A percentile compares a stretch with the other conserved stretches of the same genome.
Conservation (phyloP, 2,329 filamentous ascomycete species). For the Fusarium redolens region DNA sequence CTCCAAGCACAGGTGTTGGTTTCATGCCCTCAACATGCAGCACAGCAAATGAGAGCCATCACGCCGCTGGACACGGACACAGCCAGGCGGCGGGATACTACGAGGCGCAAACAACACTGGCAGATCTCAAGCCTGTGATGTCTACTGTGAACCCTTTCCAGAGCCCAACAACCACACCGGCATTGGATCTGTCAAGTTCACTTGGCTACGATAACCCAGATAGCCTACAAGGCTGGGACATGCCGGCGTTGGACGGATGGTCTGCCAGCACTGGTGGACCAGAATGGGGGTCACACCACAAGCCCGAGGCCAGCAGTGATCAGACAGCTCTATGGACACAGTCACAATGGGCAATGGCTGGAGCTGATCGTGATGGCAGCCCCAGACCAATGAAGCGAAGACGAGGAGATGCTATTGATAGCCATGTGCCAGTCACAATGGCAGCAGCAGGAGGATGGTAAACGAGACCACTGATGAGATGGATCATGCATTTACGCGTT, state of each 20-base stretch:
- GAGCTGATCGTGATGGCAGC: constrained; percentile 50
- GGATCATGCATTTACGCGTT: constrained; percentile 33
- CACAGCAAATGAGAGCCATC: constrained; percentile 44
- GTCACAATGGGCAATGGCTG: constrained; percentile 49
- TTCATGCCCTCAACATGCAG: constrained; percentile 48
- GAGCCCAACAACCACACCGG: constrained; percentile 41
- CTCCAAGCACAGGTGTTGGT: constrained; percentile 44
- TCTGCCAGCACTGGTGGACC: constrained; percentile 42
- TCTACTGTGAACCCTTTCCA: constrained; percentile 47
- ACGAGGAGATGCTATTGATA: constrained; percentile 48
- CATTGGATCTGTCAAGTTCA: constrained; percentile 49
- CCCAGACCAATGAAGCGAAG: constrained; percentile 53
- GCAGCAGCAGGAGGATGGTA: constrained; percentile 48
- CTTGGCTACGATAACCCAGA: constrained; percentile 51
- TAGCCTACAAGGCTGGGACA: constrained; percentile 53
- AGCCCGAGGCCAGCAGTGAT: constrained; percentile 46
- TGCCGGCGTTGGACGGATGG: constrained; percentile 52
- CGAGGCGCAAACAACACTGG: constrained; percentile 48
- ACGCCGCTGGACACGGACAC: constrained; percentile 39
- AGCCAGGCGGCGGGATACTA: constrained; percentile 47
- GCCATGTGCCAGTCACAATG: constrained; percentile 49
- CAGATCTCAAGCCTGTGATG: constrained; percentile 51
- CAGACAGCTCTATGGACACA: constrained; percentile 52
- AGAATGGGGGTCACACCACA: constrained; percentile 50
- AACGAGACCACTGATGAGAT: constrained; percentile 16